Evolutionary conservation across 495 filamentous ascomycete genomes (phyloP), one percentile per base, ranked within the genome.

Genomic region (Acidomyces sp.): DNA sequence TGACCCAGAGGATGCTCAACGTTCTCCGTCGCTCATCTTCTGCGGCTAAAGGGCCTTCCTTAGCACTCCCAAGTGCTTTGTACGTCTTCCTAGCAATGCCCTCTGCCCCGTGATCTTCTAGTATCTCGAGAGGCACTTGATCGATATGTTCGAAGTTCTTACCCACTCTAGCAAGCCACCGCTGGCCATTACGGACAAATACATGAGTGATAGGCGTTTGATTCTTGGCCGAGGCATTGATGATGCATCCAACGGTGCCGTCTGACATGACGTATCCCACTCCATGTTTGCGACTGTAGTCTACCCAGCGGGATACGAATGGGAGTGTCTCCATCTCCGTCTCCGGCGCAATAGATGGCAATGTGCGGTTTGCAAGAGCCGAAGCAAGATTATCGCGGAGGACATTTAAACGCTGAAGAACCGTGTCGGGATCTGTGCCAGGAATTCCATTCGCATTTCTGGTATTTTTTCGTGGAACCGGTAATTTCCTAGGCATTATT

Each of bases 1-100:
- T 86, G 53, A 82, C 81, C 70, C 88, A 93, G 28, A 94, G 64
- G 27, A 79, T 55, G 74, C 78, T 48, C 77, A 68, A 61, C 81
- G 83, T 45, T 75, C 74, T 18, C 70, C 70, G 50, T 80, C 85
- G 52, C 62, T 77, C 68, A 21, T 59, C 51, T 49, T 75, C 66
- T 30, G 65, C 50, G 5, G 27, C 21, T 17, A 54, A 24, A 2
- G 47, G 51, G 20, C 47, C 51, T 30, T 49, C 46, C 17, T 50
- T 49, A 23, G 43, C 47, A 17, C 37, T 46, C 3, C 51, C 43
- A 4, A 50, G 29, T 13, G 39, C 51, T 39, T 54, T 49, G 46
- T 54, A 54, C 22, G 46, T 43, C 21, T 51, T 51, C 12, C 43
- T 23, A 21, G 12, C 22, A 39, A 92, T 67, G 0, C 82, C 82